phyloP scores from a whole-genome alignment of 2,329 filamentous ascomycete genomes.

The Cladosporium velox region DNA sequence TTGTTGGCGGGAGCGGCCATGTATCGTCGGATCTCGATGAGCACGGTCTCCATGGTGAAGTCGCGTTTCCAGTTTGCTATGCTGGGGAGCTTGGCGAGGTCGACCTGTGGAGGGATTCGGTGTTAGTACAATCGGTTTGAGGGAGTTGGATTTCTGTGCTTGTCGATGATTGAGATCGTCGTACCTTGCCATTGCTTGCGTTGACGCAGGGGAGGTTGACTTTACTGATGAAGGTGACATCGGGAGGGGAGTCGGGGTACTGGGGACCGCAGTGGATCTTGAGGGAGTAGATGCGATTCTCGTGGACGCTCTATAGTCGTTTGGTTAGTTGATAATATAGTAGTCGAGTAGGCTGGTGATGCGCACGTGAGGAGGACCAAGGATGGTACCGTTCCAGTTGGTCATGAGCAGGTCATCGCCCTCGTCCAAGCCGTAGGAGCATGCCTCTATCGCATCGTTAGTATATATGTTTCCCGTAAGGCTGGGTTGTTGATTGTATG shows the following conservation, averaged over 20 bases:
- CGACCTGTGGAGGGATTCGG: constrained; percentile 60
- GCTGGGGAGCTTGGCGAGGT: constrained; percentile 79
- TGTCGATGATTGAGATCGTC: constrained; percentile 17
- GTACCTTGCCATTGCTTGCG: constrained; percentile 70
- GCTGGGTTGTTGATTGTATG: neutral
- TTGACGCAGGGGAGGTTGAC: constrained; percentile 97
- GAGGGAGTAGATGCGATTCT: constrained; percentile 98
- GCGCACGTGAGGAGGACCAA: constrained; percentile 90
- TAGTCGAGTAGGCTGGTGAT: neutral
- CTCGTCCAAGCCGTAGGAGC: constrained; percentile 93
- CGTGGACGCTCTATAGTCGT: constrained; percentile 76
- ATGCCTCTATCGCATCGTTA: constrained; percentile 67
- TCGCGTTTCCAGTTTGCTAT: constrained; percentile 88
- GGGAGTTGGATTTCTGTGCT: neutral
- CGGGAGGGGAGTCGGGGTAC: constrained; percentile 87
- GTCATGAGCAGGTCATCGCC: constrained; percentile 95
- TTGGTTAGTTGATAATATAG: constrained; percentile 1
- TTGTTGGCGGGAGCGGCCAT: constrained; percentile 92
- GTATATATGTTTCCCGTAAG: constrained; percentile 19
- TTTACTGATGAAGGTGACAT: constrained; percentile 88
- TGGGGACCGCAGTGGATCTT: constrained; percentile 91
- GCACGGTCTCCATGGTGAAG: constrained; percentile 91
- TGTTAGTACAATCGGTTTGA: neutral
- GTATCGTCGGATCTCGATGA: constrained; percentile 82
- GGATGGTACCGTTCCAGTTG: constrained; percentile 97